Base-by-base conservation (phyloP, 768 basidiomycete genomes). In the Melanogaster broomeanus region DNA sequence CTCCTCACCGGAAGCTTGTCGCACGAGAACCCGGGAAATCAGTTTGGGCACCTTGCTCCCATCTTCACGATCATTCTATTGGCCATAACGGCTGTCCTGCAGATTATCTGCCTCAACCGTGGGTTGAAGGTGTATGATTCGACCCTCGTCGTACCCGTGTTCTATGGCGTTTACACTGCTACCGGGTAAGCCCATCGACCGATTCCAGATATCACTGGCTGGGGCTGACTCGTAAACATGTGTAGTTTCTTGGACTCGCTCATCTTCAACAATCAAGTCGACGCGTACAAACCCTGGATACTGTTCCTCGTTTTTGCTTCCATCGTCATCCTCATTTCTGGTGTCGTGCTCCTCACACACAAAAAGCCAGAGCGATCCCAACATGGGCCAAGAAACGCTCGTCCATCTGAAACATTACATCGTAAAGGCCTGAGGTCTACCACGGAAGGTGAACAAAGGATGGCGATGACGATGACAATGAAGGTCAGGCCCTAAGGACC, bases 121-220 rank as follows among this genome's bases (percentile, higher is more conserved):
- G 94, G 89, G 6, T 76, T 96, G n/a, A 84, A 84, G 62, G 86
- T 90, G 9, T 95, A 95, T 59, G 94, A 93, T 62, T 91, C 89
- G 16, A 92, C 90, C 0, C 70, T 97, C 1, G 93, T 97, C 16
- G 94, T 97, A 0, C 95, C 96, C 0, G 87, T 95, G 13, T 97
- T 98, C 66, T 98, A 96, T 64, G 93, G 93, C 10, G 85, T 93
- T 10, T 95, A 94, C 63, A 94, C 92, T 0, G 88, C 88, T 3
- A 78, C 82, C 21, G 90, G 91, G 82, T 90, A 65, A 40, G 79
- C 71, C n/a, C 24, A 4, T 42, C 33, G 3, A n/a, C n/a, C 46
- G 16, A 19, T 25, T 30, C 24, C 31, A n/a, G 34, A 10, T 1
- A 7, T 21, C 33, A 19, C 45, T n/a, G 22, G 48, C 38, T 33